Percentiles rank a stretch among this genome's conserved stretches.
Conservation (phyloP, 129 eudicot genomes). For the Erigeron canadensis region DNA sequence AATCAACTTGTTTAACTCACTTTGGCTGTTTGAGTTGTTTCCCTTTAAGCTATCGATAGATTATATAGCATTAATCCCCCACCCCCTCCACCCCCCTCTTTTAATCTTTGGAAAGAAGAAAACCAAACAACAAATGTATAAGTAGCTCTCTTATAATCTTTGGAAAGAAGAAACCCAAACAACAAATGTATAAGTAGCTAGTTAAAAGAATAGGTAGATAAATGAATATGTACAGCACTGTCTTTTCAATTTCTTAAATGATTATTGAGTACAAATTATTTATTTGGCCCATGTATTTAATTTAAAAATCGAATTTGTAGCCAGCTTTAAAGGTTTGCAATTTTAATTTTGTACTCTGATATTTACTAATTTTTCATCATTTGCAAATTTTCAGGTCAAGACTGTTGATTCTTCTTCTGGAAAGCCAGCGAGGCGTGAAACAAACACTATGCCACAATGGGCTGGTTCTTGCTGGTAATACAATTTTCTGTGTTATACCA, state of each 20-base stretch:
- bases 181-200: background rate
- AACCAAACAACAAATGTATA: too few species aligned
- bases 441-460: slow-evolving; percentile 99
- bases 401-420: slow-evolving; percentile 74
- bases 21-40: background rate
- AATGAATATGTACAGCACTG: background rate
- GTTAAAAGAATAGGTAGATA: too few species aligned
- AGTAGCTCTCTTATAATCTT: too few species aligned
- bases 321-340: background rate
- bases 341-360: background rate
- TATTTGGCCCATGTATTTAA: background rate
- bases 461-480: slow-evolving; percentile 98
- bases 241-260: background rate
- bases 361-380: background rate
- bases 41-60: background rate
- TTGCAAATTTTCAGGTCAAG: slow-evolving; percentile 56
- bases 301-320: background rate
- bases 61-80: too few species aligned
- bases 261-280: background rate
- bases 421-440: slow-evolving; percentile 79
- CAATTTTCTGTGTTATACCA: background rate
- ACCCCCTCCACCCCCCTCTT: too few species aligned
- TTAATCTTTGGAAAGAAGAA: too few species aligned
- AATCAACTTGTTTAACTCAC: too few species aligned
- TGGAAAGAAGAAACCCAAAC: background rate